phyloP scores from a whole-genome alignment of 2,329 filamentous ascomycete genomes.

The Dactylellina drechsleri region DNA sequence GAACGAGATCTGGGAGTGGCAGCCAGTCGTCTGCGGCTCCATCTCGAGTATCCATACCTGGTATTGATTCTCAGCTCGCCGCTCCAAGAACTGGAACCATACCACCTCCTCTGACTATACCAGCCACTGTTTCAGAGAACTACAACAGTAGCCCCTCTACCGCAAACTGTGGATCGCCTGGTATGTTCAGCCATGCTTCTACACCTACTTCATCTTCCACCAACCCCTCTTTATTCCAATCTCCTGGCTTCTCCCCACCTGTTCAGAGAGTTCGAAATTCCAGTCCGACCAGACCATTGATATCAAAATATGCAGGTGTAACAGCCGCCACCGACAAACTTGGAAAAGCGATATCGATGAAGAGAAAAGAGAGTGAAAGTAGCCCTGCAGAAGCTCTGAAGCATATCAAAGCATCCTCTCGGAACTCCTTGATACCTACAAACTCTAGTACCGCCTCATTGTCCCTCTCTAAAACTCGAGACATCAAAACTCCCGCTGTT shows the following conservation, averaged over 20 bases:
- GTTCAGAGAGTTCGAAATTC: conserved; percentile 46
- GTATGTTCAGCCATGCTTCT: conserved; percentile 55
- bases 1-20: conserved; percentile 49
- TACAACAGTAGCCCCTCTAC: conserved; percentile 54
- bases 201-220: conserved; percentile 54
- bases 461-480: conserved; percentile 28
- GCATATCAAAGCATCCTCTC: conserved; percentile 29
- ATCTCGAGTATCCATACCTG: conserved; percentile 31
- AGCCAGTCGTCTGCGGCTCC: conserved; percentile 41
- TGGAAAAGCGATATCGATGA: conserved; percentile 49
- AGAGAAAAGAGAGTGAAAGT: conserved; percentile 42
- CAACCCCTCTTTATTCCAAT: conserved; percentile 51
- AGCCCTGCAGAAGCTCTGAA: conserved; percentile 26
- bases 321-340: conserved; percentile 50
- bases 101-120: conserved; percentile 52
- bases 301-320: conserved; percentile 53
- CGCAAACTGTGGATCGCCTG: conserved; percentile 54
- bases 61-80: conserved; percentile 39
- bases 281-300: conserved; percentile 53
- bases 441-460: conserved; percentile 29
- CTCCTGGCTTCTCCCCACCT: conserved; percentile 52
- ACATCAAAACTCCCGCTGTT: conserved; percentile 11
- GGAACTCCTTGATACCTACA: conserved; percentile 35
- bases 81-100: conserved; percentile 31
- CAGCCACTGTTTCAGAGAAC: conserved; percentile 52